Conservation (phyloP, 768 basidiomycete genomes). For the Pholiota microspora region DNA sequence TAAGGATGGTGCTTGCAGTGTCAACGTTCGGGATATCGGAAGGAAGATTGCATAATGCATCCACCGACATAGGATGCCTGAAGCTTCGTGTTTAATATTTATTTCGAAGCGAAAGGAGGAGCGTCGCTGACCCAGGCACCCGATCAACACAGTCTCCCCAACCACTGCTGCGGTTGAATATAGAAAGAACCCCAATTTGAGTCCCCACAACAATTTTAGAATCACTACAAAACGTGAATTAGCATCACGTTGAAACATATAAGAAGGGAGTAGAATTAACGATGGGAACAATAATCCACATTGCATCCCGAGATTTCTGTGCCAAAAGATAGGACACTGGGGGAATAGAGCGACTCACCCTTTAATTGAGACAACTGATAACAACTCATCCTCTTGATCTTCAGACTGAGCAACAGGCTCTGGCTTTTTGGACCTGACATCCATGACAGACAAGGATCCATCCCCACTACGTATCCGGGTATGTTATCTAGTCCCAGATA, state of each 20-base stretch:
- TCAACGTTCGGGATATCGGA: conserved; percentile 57
- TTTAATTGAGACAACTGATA: conserved; percentile 85
- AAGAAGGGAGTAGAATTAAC: not conserved
- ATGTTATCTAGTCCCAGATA: conserved; percentile 2
- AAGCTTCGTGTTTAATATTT: conserved; percentile 10
- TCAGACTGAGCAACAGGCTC: conserved; percentile 85
- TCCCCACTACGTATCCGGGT: conserved; percentile 63
- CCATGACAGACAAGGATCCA: conserved; percentile 90
- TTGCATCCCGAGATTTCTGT: conserved; percentile 8
- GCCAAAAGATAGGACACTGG: conserved; percentile 4
- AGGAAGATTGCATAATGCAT: conserved; percentile 78
- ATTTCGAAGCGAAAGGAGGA: conserved; percentile 6
- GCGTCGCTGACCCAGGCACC: conserved; percentile 66
- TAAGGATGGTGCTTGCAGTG: conserved; percentile 70
- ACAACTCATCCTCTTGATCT: conserved; percentile 93
- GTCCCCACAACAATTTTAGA: conserved; percentile 87
- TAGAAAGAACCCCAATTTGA: conserved; percentile 83
- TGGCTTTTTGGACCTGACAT: conserved; percentile 78
- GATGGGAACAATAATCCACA: conserved; percentile 12
- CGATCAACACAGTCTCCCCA: conserved; percentile 94
- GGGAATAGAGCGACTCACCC: conserved; percentile 44
- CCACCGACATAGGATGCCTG: conserved; percentile 90
- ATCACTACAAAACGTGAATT: conserved; percentile 45
- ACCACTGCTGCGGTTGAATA: conserved; percentile 85
- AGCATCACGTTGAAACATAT: not conserved